A percentile compares a stretch with the other conserved stretches of the same genome.
Evolutionary conservation across 345 rosid genomes (phyloP).

Genomic region (Streptanthus diversifolius): DNA sequence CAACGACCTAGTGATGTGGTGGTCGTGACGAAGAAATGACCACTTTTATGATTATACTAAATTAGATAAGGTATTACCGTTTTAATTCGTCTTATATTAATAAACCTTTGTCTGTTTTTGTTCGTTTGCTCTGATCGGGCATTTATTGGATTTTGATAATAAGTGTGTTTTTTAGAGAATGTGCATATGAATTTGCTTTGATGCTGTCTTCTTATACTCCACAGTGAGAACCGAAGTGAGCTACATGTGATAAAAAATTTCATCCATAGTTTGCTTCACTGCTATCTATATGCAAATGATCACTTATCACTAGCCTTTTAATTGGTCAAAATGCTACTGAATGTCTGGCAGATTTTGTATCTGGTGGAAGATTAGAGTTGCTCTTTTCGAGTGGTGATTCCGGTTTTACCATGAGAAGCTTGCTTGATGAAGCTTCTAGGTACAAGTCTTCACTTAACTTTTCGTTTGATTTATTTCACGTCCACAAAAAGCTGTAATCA

Average conservation of each 20-base stretch:
- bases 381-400: constrained; percentile 83
- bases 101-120: too few species aligned
- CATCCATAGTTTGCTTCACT: constrained; percentile 6
- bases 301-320: constrained; percentile 29
- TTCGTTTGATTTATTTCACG: constrained; percentile 6
- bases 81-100: too few species aligned
- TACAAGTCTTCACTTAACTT: constrained; percentile 21
- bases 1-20: too few species aligned
- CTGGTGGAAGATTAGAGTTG: constrained; percentile 66
- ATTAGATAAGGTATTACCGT: too few species aligned
- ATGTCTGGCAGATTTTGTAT: constrained; percentile 78
- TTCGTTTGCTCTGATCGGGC: too few species aligned
- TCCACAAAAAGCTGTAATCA: constrained; percentile 10
- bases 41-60: too few species aligned
- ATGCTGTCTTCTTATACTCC: constrained; percentile 70
- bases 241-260: constrained; percentile 63
- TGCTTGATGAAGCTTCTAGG: constrained; percentile 97
- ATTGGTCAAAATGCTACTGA: constrained; percentile 79
- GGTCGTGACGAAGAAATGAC: too few species aligned
- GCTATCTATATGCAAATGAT: constrained; percentile 12
- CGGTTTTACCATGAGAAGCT: constrained; percentile 71
- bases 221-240: constrained; percentile 86
- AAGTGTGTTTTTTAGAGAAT: too few species aligned
- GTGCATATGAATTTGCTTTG: constrained; percentile 68
- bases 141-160: too few species aligned